A percentile compares a stretch with the other conserved stretches of the same genome.
Conservation (phyloP, 768 basidiomycete genomes). For the Clavaria fumosa region DNA sequence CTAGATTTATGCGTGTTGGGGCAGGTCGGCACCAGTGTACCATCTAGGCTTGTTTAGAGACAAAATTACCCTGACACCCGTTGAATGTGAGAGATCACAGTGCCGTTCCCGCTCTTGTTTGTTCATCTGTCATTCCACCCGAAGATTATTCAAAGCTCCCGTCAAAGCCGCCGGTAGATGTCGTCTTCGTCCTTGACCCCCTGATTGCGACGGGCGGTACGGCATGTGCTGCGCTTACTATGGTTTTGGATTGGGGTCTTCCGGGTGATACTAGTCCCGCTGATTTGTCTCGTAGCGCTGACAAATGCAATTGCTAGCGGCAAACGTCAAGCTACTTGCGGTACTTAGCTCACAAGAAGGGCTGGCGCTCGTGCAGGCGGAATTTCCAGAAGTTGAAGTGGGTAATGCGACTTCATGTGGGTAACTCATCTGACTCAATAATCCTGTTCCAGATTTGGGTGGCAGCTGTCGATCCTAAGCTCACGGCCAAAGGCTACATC, state of each 20-base stretch:
- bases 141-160: slow-evolving; percentile 88
- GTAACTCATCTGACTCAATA: neutral
- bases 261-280: slow-evolving; percentile 27
- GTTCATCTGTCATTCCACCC: neutral
- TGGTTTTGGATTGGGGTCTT: slow-evolving; percentile 78
- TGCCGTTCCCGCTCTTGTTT: neutral
- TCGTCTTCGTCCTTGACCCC: slow-evolving; percentile 82
- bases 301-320: slow-evolving; percentile 23
- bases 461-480: slow-evolving; percentile 57
- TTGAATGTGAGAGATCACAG: slow-evolving; percentile 48
- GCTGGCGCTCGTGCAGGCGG: slow-evolving; percentile 42
- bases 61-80: slow-evolving; percentile 75
- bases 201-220: slow-evolving; percentile 92
- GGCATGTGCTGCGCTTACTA: slow-evolving; percentile 70
- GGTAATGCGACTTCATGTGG: slow-evolving; percentile 8
- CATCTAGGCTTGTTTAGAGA: slow-evolving; percentile 85
- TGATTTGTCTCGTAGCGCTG: neutral
- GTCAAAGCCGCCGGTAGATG: slow-evolving; percentile 55
- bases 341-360: slow-evolving; percentile 71
- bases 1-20: slow-evolving; percentile 1
- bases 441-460: slow-evolving; percentile 57
- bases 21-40: slow-evolving; percentile 68
- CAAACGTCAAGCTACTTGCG: slow-evolving; percentile 66
- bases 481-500: slow-evolving; percentile 69
- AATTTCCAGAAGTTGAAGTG: slow-evolving; percentile 74